Percentiles rank a stretch among this genome's conserved stretches.
These are phyloP conservation scores for Aspergillus sergii DNA, from an alignment of 2,329 filamentous ascomycete species.

Conservation along the genomic window DNA sequence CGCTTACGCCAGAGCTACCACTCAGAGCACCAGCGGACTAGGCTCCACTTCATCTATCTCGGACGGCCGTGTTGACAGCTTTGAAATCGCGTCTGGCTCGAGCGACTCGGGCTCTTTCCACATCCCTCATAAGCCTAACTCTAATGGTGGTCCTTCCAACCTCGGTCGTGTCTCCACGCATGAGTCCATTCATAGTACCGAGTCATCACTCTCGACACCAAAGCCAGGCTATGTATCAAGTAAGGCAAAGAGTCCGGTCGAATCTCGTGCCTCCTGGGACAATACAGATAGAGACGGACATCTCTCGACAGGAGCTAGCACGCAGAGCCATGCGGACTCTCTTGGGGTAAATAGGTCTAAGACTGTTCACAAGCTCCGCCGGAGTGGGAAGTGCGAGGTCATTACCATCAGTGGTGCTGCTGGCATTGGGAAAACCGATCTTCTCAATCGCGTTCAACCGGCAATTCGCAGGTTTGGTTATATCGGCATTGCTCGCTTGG, in stretches of 20 bases:
- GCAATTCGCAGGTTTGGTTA: conserved; percentile 61
- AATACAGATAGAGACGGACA: conserved; percentile 43
- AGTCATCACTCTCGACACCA: conserved; percentile 37
- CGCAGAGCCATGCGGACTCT: conserved; percentile 35
- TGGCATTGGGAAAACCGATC: conserved; percentile 63
- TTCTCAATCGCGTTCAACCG: conserved; percentile 61
- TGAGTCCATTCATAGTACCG: conserved; percentile 39
- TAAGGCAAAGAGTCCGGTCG: conserved; percentile 40
- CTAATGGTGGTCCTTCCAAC: conserved; percentile 34
- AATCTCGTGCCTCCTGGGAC: conserved; percentile 40
- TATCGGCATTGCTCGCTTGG: conserved; percentile 63
- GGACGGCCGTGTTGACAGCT: conserved; percentile 51
- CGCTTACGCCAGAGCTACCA: conserved; percentile 32
- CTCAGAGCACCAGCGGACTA: conserved; percentile 44
- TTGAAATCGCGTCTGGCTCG: conserved; percentile 56
- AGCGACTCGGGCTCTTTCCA: conserved; percentile 56
- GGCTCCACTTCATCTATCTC: conserved; percentile 58
- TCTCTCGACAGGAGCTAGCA: conserved; percentile 33
- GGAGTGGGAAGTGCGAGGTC: conserved; percentile 61
- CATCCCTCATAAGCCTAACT: conserved; percentile 40
- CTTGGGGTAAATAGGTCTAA: conserved; percentile 41
- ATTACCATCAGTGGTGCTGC: conserved; percentile 60
- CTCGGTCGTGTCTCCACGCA: conserved; percentile 35
- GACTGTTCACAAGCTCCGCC: conserved; percentile 52
- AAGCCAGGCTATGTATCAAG: conserved; percentile 27